These are phyloP conservation scores for Sclerotinia subarctica DNA, from an alignment of 2,329 filamentous ascomycete genomes.

Conservation along the genomic window DNA sequence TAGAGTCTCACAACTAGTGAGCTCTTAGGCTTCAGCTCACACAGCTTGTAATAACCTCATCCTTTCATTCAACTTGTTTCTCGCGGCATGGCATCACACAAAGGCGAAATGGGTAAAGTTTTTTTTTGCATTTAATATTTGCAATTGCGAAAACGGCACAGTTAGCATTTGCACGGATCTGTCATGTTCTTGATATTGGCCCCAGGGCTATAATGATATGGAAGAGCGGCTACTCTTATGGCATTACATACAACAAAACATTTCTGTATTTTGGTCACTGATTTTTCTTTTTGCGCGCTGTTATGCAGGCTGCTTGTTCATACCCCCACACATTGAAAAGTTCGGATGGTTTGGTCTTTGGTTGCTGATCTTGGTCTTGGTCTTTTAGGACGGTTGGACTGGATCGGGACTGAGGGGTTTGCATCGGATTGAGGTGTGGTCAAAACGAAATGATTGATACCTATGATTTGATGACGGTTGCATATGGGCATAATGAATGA, in stretches of 20 bases:
- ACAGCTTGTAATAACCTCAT: constrained; percentile 20
- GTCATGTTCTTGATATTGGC: constrained; percentile 22
- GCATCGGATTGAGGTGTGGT: constrained; percentile 10
- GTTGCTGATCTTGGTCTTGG: constrained; percentile 17
- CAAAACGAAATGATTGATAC: constrained; percentile 9
- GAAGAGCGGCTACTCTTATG: constrained; percentile 16
- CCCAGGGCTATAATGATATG: constrained; percentile 19
- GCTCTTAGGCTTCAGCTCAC: background rate
- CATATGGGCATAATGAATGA: constrained; percentile 17
- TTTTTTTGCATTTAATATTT: constrained; percentile 19
- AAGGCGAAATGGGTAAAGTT: constrained; percentile 23
- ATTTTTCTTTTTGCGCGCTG: constrained; percentile 13
- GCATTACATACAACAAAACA: constrained; percentile 9
- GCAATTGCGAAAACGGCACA: constrained; percentile 19
- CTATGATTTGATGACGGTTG: constrained; percentile 19
- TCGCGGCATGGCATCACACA: constrained; percentile 22
- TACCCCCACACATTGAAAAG: constrained; percentile 16
- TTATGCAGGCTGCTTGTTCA: constrained; percentile 19
- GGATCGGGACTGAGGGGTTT: background rate
- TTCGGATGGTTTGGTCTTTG: constrained; percentile 18
- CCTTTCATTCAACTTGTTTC: constrained; percentile 20
- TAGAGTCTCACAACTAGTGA: constrained; percentile 5
- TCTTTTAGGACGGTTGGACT: constrained; percentile 15
- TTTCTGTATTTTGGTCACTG: constrained; percentile 17
- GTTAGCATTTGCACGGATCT: constrained; percentile 19